phyloP scores from a whole-genome alignment of 148 eudicot species.

The Talinum fruticosum region DNA sequence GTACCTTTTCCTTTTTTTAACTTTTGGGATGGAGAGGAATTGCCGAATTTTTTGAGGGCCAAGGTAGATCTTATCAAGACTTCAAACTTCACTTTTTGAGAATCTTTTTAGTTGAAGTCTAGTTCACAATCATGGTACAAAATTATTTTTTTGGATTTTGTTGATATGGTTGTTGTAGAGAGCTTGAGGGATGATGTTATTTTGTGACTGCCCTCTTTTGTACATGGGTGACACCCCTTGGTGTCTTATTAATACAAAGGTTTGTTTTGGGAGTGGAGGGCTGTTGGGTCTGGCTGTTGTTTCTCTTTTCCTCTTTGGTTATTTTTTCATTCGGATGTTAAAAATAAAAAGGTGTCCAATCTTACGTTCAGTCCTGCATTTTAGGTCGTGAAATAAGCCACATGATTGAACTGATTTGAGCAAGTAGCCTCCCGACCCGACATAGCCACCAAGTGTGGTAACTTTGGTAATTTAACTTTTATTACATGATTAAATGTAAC shows the following conservation, averaged over 20 bases:
- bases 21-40: background rate
- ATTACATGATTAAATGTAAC: background rate
- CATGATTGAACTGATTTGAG: background rate
- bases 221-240: too few species aligned
- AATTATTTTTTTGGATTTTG: too few species aligned
- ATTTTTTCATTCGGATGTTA: background rate
- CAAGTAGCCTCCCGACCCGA: background rate
- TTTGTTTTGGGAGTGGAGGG: too few species aligned
- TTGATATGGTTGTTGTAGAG: too few species aligned
- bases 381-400: background rate
- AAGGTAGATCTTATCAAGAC: too few species aligned
- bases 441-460: background rate
- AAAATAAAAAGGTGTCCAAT: background rate
- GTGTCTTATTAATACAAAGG: too few species aligned
- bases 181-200: too few species aligned
- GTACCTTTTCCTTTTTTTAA: background rate
- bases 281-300: background rate
- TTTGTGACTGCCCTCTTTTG: too few species aligned
- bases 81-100: too few species aligned
- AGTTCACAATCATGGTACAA: too few species aligned
- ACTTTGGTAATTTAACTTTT: background rate
- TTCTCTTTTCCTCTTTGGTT: background rate
- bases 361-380: background rate
- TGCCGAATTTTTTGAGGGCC: too few species aligned
- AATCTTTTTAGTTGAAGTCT: too few species aligned